A percentile compares a stretch with the other conserved stretches of the same genome.
These are phyloP conservation scores for Rubus idaeus DNA, from an alignment of 306 rosid genomes.

Conservation along the genomic window DNA sequence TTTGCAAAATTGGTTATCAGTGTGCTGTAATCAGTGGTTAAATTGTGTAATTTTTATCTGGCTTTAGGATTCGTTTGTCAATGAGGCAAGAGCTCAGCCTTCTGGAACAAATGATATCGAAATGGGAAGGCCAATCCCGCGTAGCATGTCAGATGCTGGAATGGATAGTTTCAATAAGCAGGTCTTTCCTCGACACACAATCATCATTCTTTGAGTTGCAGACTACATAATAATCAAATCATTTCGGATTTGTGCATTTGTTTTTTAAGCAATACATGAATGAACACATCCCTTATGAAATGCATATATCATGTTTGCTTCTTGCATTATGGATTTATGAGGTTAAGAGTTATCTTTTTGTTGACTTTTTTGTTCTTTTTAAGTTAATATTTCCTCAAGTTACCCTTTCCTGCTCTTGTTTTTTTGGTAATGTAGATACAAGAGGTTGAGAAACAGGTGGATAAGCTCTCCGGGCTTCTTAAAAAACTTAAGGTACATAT, in stretches of 20 bases:
- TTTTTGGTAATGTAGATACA: constrained; percentile 47
- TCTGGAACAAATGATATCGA: constrained; percentile 75
- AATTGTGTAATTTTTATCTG: constrained; percentile 14
- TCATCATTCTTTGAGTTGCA: background rate
- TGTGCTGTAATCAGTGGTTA: constrained; percentile 15
- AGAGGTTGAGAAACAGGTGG: constrained; percentile 73
- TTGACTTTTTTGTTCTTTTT: background rate
- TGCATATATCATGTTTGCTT: background rate
- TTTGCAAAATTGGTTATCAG: constrained; percentile 12
- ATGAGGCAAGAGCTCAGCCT: constrained; percentile 59
- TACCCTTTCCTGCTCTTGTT: background rate
- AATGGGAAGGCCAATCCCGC: constrained; percentile 65
- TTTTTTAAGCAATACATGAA: background rate
- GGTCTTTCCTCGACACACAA: constrained; percentile 41
- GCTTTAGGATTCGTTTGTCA: constrained; percentile 75
- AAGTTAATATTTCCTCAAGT: background rate
- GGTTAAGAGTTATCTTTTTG: constrained; percentile 5
- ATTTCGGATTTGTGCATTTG: constrained; percentile 2
- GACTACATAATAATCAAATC: background rate
- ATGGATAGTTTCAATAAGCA: constrained; percentile 83
- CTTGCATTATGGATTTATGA: background rate
- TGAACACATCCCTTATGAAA: background rate
- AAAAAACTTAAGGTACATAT: constrained; percentile 67
- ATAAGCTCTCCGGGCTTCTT: constrained; percentile 64
- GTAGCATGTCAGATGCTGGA: constrained; percentile 53